Base-by-base conservation (phyloP, 352 stramenopile species). In the Halophytophthora polymorphica region DNA sequence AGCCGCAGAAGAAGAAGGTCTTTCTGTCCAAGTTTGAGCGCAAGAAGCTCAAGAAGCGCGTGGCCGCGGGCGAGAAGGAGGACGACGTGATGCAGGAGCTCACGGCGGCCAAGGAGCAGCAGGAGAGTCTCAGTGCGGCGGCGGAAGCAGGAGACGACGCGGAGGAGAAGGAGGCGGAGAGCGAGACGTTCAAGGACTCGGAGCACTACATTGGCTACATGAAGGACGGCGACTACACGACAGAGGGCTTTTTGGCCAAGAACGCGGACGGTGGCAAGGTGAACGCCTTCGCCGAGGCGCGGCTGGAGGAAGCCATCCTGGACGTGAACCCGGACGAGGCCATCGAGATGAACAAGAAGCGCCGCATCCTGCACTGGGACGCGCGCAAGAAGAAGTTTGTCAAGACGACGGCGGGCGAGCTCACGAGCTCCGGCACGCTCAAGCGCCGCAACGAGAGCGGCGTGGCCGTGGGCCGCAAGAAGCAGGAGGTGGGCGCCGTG, bases 331-430 rank as follows among this genome's bases (percentile, higher is more conserved):
- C 96, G 12, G 97, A 99, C 55, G 96, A 99, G 53, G 96, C 96
- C n/a, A 83, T 97, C 25, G 90, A 98, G 54, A 87, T 99, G 71
- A 96, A 98, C 55, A 97, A 98, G 67, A 98, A 98, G 64, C 89
- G 97, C n/a, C 80, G 94, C 19, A 97, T 99, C 69, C 83, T 98
- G 66, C 90, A 98, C 70, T 99, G 97, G 97, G 97, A 99, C 72
- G 95, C 93, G 40, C 94, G 96, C 48, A 99, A 99, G 73, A 97
- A 97, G 66, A 97, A 97, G 62, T 98, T 95, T 55, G 87, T 98
- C 44, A 95, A 96, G 69, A 96, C 88, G 6, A 97, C 88, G 2
- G 76, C 96, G 25, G 86, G 88, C 31, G 94, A 98, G 58, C 71
- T 97, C 41, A 93, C 80, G 15, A 82, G 73, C 28, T 68, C 80